A percentile compares a stretch with the other conserved stretches of the same genome.
Evolutionary conservation across 2,329 filamentous ascomycete genomes (phyloP).

Genomic region (Exserohilum rostratum): DNA sequence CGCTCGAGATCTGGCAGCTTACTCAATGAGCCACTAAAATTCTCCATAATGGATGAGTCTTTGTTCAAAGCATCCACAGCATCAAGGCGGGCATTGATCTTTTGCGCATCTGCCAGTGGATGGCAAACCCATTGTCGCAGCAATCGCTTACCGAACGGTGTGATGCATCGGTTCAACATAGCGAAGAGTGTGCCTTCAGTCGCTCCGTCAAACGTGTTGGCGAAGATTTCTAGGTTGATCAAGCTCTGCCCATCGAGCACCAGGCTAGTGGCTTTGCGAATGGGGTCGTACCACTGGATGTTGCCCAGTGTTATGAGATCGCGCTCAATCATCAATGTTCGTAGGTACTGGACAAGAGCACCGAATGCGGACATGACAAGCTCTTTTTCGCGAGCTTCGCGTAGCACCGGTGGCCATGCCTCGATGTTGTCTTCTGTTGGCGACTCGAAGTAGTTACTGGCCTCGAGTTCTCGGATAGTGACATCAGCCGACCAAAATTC

Average conservation of each 20-base stretch:
- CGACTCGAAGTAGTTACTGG: conserved; percentile 76
- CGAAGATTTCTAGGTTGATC: conserved; percentile 96
- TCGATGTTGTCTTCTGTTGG: conserved; percentile 63
- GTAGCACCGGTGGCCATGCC: conserved; percentile 78
- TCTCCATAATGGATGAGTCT: conserved; percentile 78
- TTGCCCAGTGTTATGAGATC: conserved; percentile 88
- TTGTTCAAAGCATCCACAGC: conserved; percentile 92
- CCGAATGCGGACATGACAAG: conserved; percentile 89
- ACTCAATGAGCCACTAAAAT: conserved; percentile 84
- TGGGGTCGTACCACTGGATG: conserved; percentile 90
- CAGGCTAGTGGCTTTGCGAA: conserved; percentile 85
- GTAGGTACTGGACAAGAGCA: conserved; percentile 84
- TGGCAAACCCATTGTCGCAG: conserved; percentile 98
- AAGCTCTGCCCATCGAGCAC: conserved; percentile 94
- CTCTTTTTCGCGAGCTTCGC: conserved; percentile 76
- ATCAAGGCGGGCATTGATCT: conserved; percentile 92
- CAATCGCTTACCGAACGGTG: conserved; percentile 94
- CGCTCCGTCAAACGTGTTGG: conserved; percentile 88
- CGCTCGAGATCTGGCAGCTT: conserved; percentile 95
- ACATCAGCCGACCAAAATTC: conserved; percentile 92
- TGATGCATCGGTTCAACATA: conserved; percentile 91
- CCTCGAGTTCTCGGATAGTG: conserved; percentile 79
- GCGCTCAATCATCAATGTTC: conserved; percentile 81
- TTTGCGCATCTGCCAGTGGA: conserved; percentile 81
- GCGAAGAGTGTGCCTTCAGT: conserved; percentile 85